Percentiles rank a stretch among this genome's conserved stretches.
Evolutionary conservation across 306 rosid genomes (phyloP).

Genomic region (Cucumis hystrix): DNA sequence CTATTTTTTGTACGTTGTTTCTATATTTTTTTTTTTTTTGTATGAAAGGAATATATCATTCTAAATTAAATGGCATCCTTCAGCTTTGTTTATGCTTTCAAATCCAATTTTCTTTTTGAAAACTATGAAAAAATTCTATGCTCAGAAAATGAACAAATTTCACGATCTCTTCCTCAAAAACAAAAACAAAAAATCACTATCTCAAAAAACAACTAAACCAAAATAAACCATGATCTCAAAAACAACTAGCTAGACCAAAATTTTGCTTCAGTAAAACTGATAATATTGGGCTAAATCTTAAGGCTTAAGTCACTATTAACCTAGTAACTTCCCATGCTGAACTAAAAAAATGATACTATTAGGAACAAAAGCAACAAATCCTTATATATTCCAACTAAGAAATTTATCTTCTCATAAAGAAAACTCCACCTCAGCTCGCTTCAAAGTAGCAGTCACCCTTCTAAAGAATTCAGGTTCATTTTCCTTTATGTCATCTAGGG

Average conservation of each 20-base stretch:
- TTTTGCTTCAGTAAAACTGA: background rate
- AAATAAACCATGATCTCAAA: too few species aligned
- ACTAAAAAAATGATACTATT: background rate
- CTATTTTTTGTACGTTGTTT: too few species aligned
- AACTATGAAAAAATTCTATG: too few species aligned
- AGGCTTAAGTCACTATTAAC: background rate
- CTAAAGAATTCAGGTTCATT: constrained; percentile 54
- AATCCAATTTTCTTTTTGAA: too few species aligned
- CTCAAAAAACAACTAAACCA: too few species aligned
- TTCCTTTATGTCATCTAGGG: constrained; percentile 54
- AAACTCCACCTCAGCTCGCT: constrained; percentile 64
- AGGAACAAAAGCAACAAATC: background rate
- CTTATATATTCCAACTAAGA: background rate
- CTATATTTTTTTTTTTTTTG: too few species aligned
- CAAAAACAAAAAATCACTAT: too few species aligned
- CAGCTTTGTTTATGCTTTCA: too few species aligned
- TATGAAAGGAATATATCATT: too few species aligned
- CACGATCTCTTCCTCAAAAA: too few species aligned
- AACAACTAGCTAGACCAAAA: background rate
- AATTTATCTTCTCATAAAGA: constrained; percentile 18
- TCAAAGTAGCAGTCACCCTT: constrained; percentile 45
- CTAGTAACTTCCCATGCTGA: background rate
- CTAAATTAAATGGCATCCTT: too few species aligned
- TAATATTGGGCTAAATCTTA: background rate
- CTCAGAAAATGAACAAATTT: too few species aligned